Evolutionary conservation across 352 stramenopile genomes (phyloP), one percentile per base, ranked within the genome.

Genomic region (Phytophthora parvispora): DNA sequence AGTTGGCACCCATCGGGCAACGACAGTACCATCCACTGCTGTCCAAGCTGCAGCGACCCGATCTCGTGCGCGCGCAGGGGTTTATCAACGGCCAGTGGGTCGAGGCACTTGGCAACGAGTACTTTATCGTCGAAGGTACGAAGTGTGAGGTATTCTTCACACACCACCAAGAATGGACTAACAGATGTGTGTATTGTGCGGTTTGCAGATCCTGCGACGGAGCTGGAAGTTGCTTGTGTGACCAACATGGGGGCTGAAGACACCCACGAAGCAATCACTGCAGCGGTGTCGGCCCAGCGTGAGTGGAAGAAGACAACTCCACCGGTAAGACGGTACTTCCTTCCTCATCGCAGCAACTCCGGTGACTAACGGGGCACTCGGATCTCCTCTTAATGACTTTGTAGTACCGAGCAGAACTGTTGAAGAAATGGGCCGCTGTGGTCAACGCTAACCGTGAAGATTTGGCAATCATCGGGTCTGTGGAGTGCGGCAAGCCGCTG

Each of bases 401-500:
- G 28, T 68, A 87, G 76, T 36, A 64, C 42, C 86, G 83, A 55
- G 84, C 83, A 22, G 76, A 69, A 22, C 53, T 94, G 64, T 60
- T 95, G 38, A 92, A 92, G 61, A 81, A 90, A 51, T 95, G 87
- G 87, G 55, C 87, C 29, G 78, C 77, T 5, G 70, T 83, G 34
- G 89, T 96, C 45, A 60, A 65, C 25, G 55, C 83, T 24, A 86
- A 96, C 69, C 70, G 70, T 4, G 78, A 90, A 49, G 91, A 97
- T 56, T 76, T 98, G 32, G 89, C 80, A 22, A 64, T 83, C 18
- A 97, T 99, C 42, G 98, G 99, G 68, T 98, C 97, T 25, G 61
- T 97, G 9, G 98, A 99, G 82, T 97, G 89, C 54, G 98, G 98
- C 48, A 99, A 99, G 74, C 97, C 98, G 6, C 66, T 99, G 3